Conservation (phyloP, 257 asterid genomes). For the Dorcoceras hygrometricum region DNA sequence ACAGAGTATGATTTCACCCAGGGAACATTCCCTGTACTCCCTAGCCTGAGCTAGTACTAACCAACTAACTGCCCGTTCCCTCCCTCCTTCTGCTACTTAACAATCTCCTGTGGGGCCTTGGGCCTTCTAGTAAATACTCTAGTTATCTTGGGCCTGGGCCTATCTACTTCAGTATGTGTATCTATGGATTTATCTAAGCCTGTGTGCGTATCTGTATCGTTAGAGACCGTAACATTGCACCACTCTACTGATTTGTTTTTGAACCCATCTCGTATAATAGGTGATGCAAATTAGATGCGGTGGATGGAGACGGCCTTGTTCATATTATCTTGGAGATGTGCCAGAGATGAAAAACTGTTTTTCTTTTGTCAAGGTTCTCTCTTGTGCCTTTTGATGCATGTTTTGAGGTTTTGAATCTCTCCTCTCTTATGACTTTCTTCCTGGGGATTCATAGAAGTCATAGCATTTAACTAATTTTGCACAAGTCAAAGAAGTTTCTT, state of each 20-base stretch:
- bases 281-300: slow-evolving; percentile 80
- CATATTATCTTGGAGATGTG: slow-evolving; percentile 70
- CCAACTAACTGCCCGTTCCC: too few species aligned
- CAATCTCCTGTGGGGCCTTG: too few species aligned
- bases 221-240: too few species aligned
- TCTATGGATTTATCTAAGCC: too few species aligned
- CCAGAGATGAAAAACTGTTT: slow-evolving; percentile 84
- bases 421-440: neutral
- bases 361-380: slow-evolving; percentile 80
- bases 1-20: too few species aligned
- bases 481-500: neutral
- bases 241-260: neutral
- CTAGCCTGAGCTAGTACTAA: too few species aligned
- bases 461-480: neutral
- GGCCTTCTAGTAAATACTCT: too few species aligned
- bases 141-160: too few species aligned
- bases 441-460: neutral
- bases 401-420: slow-evolving; percentile 16
- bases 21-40: too few species aligned
- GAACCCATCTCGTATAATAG: slow-evolving; percentile 30
- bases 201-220: too few species aligned
- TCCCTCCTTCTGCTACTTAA: too few species aligned
- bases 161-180: too few species aligned
- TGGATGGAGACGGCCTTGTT: slow-evolving; percentile 99
- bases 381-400: slow-evolving; percentile 18